A percentile compares a stretch with the other conserved stretches of the same genome.
phyloP scores from a whole-genome alignment of 108 stramenopile genomes.

The Aurantiochytrium sp. region DNA sequence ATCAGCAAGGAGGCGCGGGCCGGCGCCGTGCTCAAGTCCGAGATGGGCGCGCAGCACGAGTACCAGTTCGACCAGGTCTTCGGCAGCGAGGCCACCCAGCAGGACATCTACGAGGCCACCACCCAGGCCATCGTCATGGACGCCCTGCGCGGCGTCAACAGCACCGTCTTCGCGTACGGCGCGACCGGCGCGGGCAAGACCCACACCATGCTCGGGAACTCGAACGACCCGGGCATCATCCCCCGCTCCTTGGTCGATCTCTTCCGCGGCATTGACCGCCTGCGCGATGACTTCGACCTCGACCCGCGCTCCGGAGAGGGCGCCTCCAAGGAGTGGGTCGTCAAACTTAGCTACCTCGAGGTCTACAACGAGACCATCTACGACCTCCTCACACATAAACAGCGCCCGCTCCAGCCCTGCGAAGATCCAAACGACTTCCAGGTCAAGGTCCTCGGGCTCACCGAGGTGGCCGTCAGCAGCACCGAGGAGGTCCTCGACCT shows the following conservation, averaged over 20 bases:
- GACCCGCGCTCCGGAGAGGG: background rate
- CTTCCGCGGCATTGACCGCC: constrained; percentile 41
- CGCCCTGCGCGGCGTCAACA: constrained; percentile 50
- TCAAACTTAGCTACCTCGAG: constrained; percentile 35
- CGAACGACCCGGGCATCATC: constrained; percentile 50
- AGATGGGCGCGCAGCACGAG: constrained; percentile 48
- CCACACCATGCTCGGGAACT: constrained; percentile 64
- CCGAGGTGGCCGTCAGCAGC: constrained; percentile 34
- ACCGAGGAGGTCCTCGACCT: constrained; percentile 48
- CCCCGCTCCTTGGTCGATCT: constrained; percentile 56
- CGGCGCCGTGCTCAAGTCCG: constrained; percentile 41
- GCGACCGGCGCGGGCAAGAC: constrained; percentile 67
- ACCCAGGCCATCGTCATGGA: constrained; percentile 38
- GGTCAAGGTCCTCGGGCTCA: constrained; percentile 48
- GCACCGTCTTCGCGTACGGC: constrained; percentile 62
- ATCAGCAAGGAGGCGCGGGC: constrained; percentile 47
- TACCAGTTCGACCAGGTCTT: constrained; percentile 57
- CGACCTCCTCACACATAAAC: constrained; percentile 51
- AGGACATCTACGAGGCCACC: constrained; percentile 41
- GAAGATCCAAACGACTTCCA: constrained; percentile 47
- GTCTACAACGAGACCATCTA: constrained; percentile 65
- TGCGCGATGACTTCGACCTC: constrained; percentile 26
- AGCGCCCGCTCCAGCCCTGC: constrained; percentile 46
- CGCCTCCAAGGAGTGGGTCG: background rate
- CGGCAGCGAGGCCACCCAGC: constrained; percentile 28